Evolutionary conservation across 768 basidiomycete genomes (phyloP).

Genomic region (Boletus sp.): DNA sequence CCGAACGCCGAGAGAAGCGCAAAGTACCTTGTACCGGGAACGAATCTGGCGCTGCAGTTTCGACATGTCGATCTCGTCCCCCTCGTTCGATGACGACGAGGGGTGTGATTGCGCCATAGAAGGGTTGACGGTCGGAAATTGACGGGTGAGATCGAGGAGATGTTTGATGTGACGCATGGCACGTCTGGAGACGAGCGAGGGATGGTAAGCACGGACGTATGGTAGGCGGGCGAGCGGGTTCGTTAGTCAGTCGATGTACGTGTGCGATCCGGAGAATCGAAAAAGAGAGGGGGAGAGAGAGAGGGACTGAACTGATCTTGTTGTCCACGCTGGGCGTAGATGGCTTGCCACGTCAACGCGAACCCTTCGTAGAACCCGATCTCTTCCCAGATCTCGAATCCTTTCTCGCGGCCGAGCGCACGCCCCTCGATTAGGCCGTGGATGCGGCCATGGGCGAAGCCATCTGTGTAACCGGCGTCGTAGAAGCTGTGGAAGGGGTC

Average conservation of each 20-base stretch:
- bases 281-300: too few species aligned
- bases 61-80: conserved; percentile 62
- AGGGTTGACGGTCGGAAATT: conserved; percentile 81
- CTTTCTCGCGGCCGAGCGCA: conserved; percentile 84
- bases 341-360: conserved; percentile 64
- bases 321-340: conserved; percentile 38
- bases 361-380: conserved; percentile 91
- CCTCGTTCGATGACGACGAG: conserved; percentile 1
- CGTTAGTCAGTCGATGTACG: not conserved
- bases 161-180: conserved; percentile 60
- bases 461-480: conserved; percentile 71
- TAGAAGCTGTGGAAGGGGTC: conserved; percentile 59
- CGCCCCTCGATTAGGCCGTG: conserved; percentile 92
- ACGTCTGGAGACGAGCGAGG: conserved; percentile 40
- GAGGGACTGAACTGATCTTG: conserved; percentile 13
- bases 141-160: conserved; percentile 66
- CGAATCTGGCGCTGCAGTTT: conserved; percentile 81
- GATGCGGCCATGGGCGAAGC: conserved; percentile 80
- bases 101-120: conserved; percentile 33
- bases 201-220: not conserved
- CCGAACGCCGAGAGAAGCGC: conserved; percentile 72
- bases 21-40: conserved; percentile 84
- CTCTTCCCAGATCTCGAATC: conserved; percentile 97
- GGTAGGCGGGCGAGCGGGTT: not conserved
- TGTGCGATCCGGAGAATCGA: not conserved